Base-by-base conservation (phyloP, 495 filamentous ascomycete genomes). In the Lentithecium fluviatile region DNA sequence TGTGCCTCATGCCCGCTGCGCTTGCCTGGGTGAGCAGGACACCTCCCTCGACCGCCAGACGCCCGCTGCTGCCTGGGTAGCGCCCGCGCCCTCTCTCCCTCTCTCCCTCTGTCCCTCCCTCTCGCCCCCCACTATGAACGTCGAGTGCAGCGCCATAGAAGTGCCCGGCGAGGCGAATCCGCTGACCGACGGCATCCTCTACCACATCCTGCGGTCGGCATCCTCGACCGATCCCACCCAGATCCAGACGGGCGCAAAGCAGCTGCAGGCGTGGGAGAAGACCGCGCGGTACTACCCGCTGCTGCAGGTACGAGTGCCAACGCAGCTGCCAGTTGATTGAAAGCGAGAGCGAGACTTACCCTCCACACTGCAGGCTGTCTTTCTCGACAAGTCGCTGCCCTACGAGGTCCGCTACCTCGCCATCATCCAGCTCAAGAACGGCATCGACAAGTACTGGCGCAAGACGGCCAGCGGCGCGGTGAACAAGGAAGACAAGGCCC, bases 361-460 rank as follows among this genome's bases (percentile, higher is more conserved):
- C 29, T 17, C 15, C 17, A 29, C 21, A 19, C n/a, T n/a, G n/a
- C n/a, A 65, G 51, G 52, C 52, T 32, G 80, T 87, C 6, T 96
- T 90, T 70, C 75, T 95, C 46, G 88, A 96, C 73, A 83, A 84
- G 43, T 80, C 80, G 5, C 76, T 92, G 0, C 89, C 90, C 11
- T 67, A 79, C 13, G 85, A 92, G 65, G 80, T 90, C 42, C 87
- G 94, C 50, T 89, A 94, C 70, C 82, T 96, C n/a, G 85, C 91
- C 17, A 85, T 96, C 50, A 97, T 96, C 60, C 89, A 95, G 69
- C 77, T 98, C 53, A 97, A 97, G 71, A 96, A 97, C 72, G 94
- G 90, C 24, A 89, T 96, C 68, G 93, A 97, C 67, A 91, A 88
- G 71, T 90, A 89, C 71, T 98, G 94, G 94, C 82, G 94, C 40